Evolutionary conservation across 169 alveolate species (phyloP).

Genomic region (Eimeria maxima): DNA sequence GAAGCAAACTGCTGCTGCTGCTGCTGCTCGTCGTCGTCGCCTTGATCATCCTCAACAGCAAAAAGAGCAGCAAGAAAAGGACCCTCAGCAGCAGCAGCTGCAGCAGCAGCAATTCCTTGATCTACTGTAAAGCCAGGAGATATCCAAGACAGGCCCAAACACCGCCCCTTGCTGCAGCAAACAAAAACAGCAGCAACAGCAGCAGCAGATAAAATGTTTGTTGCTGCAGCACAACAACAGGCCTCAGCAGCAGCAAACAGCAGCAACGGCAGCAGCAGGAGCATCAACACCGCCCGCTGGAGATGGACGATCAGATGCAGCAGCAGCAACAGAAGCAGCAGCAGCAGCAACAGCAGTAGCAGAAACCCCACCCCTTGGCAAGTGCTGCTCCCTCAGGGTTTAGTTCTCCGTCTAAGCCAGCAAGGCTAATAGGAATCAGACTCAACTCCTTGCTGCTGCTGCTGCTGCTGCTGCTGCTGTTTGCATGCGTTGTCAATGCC

Average conservation of each 20-base stretch:
- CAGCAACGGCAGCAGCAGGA: not conserved
- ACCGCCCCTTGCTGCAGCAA: conserved; percentile 66
- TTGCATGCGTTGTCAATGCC: not conserved
- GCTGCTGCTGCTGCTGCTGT: conserved; percentile 52
- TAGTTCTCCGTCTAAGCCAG: conserved; percentile 16
- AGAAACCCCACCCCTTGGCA: conserved; percentile 13
- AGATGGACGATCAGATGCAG: too few species aligned
- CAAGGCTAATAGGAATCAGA: not conserved
- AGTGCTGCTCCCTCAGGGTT: conserved; percentile 47
- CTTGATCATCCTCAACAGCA: conserved; percentile 8
- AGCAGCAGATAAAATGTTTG: conserved; percentile 26
- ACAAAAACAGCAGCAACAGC: conserved; percentile 32
- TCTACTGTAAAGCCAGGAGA: conserved; percentile 25
- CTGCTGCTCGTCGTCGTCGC: not conserved
- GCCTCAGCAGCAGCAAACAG: not conserved
- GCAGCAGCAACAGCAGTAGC: conserved; percentile 32
- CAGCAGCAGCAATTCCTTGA: not conserved
- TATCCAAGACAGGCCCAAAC: conserved; percentile 19
- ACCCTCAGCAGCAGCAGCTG: not conserved
- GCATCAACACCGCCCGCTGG: too few species aligned
- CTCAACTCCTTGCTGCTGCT: conserved; percentile 23
- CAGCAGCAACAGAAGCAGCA: conserved; percentile 2
- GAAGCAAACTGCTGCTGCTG: conserved; percentile 2
- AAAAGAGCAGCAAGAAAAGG: conserved; percentile 61
- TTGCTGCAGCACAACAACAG: not conserved